Evolutionary conservation across 176 grass and related monocot species (phyloP).

Genomic region (Olyra latifolia): DNA sequence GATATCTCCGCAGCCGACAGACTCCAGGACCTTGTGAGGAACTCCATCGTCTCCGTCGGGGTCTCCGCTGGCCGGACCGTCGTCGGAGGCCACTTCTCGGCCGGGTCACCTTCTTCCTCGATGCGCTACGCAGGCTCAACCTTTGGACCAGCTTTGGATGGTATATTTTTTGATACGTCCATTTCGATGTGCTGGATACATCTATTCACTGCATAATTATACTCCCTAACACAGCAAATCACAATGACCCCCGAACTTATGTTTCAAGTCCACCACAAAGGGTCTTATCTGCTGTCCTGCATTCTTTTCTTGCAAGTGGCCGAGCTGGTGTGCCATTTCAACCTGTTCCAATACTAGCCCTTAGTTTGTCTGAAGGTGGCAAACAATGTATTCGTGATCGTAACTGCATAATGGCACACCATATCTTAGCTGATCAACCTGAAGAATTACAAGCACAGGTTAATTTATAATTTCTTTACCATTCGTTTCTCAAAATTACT

Average conservation of each 20-base stretch:
- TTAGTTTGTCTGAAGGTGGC: constrained; percentile 94
- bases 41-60: too few relatives aligned
- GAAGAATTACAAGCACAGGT: too few relatives aligned
- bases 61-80: too few relatives aligned
- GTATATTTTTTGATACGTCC: too few relatives aligned
- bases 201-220: too few relatives aligned
- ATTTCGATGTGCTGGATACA: not conserved
- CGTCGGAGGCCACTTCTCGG: too few relatives aligned
- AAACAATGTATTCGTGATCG: constrained; percentile 89
- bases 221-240: not conserved
- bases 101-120: too few relatives aligned
- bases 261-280: constrained; percentile 85
- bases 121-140: constrained; percentile 34
- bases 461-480: too few relatives aligned
- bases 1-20: too few relatives aligned
- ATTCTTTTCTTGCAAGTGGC: constrained; percentile 83
- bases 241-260: constrained; percentile 27
- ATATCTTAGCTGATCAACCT: constrained; percentile 87
- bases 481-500: too few relatives aligned
- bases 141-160: constrained; percentile 38
- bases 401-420: too few relatives aligned
- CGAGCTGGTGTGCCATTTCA: constrained; percentile 83
- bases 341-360: constrained; percentile 74
- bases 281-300: constrained; percentile 76
- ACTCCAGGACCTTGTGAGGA: too few relatives aligned